phyloP scores from a whole-genome alignment of 2,329 filamentous ascomycete species.

The Aspergillus latus region DNA sequence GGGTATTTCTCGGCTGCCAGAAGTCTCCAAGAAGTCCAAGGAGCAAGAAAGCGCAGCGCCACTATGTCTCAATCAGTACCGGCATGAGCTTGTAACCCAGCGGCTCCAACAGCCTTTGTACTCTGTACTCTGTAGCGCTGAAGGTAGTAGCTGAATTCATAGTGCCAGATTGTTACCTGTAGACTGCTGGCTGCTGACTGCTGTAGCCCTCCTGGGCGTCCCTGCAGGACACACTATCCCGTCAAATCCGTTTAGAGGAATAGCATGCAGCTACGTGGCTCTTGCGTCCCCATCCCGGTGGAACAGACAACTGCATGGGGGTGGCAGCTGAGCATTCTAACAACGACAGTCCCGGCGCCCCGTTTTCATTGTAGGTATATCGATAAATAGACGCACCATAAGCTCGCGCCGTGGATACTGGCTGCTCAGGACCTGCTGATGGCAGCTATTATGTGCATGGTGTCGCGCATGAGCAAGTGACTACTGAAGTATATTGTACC shows the following conservation, averaged over 20 bases:
- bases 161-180: background rate
- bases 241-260: conserved; percentile 12
- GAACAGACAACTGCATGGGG: conserved; percentile 23
- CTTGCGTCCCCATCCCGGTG: conserved; percentile 18
- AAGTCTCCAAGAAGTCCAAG: background rate
- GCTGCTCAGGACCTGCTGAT: conserved; percentile 8
- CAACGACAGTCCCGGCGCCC: conserved; percentile 10
- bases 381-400: conserved; percentile 5
- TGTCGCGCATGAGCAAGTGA: conserved; percentile 12
- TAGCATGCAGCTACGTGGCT: conserved; percentile 26
- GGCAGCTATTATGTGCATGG: conserved; percentile 13
- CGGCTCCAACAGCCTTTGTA: background rate
- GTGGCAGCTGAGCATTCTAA: conserved; percentile 25
- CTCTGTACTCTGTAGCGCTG: background rate
- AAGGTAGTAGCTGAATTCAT: background rate
- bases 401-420: conserved; percentile 9
- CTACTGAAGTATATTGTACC: background rate
- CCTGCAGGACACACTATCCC: conserved; percentile 22
- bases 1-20: conserved; percentile 11
- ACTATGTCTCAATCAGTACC: background rate
- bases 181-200: background rate
- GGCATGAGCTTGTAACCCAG: conserved; percentile 8
- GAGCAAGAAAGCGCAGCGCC: background rate
- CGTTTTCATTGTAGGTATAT: conserved; percentile 5
- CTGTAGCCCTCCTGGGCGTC: conserved; percentile 12